Conservation (phyloP, 2,329 filamentous ascomycete species). For the Lachnellula occidentalis region DNA sequence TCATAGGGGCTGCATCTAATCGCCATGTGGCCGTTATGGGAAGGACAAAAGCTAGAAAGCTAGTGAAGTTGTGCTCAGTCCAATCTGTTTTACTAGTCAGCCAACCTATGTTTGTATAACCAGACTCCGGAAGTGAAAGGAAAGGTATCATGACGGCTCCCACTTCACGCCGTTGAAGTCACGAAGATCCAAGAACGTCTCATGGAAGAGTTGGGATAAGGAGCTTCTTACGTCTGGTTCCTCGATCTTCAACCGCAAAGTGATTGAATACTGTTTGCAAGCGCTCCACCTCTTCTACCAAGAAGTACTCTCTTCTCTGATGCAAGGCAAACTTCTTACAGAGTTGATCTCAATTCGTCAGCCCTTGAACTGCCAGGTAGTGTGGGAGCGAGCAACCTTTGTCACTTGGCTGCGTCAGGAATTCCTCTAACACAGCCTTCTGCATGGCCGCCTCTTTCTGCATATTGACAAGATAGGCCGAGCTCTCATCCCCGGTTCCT, state of each 20-base stretch:
- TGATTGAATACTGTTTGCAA: not conserved
- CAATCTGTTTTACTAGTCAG: not conserved
- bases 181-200: not conserved
- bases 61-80: not conserved
- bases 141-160: too few species aligned
- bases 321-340: not conserved
- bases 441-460: not conserved
- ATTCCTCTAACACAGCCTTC: not conserved
- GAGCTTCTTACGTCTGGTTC: not conserved
- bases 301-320: not conserved
- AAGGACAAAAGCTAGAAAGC: not conserved
- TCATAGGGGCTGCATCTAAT: not conserved
- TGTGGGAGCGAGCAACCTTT: not conserved
- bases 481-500: not conserved
- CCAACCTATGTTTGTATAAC: not conserved
- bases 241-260: not conserved
- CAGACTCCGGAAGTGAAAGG: too few species aligned
- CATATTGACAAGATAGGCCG: not conserved
- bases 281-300: not conserved
- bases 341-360: not conserved
- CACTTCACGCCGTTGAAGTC: not conserved
- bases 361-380: not conserved
- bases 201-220: not conserved
- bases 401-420: not conserved
- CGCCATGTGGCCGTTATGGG: not conserved